These are phyloP conservation scores for Yamadazyma ubonensis DNA, from an alignment of 805 yeast genomes.

Conservation along the genomic window DNA sequence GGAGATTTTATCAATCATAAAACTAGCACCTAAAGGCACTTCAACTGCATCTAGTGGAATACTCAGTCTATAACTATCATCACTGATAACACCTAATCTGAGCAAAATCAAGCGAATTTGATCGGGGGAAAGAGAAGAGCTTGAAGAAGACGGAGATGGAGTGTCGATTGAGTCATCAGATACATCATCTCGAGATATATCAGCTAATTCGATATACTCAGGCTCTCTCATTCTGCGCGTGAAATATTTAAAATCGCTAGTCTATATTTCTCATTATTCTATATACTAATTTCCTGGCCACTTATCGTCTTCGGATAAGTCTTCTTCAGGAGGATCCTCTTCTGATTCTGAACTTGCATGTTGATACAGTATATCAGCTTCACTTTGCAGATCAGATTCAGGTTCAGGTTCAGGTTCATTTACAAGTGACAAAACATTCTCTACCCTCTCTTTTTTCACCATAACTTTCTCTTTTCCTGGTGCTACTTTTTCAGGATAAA, in stretches of 20 bases:
- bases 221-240: conserved; percentile 7
- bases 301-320: too few species aligned
- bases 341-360: too few species aligned
- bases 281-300: too few species aligned
- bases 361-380: too few species aligned
- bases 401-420: too few species aligned
- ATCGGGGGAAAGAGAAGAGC: conserved; percentile 1
- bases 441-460: background rate
- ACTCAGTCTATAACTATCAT: conserved; percentile 16
- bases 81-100: conserved; percentile 25
- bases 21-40: conserved; percentile 16
- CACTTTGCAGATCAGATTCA: background rate
- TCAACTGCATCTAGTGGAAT: conserved; percentile 11
- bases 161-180: background rate
- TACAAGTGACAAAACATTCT: too few species aligned
- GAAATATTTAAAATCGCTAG: too few species aligned
- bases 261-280: too few species aligned
- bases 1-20: conserved; percentile 32
- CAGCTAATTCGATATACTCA: conserved; percentile 13
- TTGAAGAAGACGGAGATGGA: background rate
- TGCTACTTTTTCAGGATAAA: background rate
- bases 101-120: conserved; percentile 19
- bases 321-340: too few species aligned
- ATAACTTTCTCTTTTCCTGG: background rate
- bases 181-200: background rate